Percentiles rank a stretch among this genome's conserved stretches.
phyloP scores from a whole-genome alignment of 768 basidiomycete genomes.

The Termitomyces heimii region DNA sequence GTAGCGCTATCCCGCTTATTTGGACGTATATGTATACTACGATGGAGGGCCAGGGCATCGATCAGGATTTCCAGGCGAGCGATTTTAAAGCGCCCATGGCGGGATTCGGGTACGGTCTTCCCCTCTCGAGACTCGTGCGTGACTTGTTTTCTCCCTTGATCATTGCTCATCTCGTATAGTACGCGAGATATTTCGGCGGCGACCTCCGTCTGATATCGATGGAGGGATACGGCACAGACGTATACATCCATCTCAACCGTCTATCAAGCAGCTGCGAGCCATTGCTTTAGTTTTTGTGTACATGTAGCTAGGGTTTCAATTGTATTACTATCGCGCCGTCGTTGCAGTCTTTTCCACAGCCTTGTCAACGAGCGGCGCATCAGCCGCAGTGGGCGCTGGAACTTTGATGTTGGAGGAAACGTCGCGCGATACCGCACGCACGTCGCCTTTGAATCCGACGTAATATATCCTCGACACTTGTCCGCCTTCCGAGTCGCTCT shows the following conservation, averaged over 20 bases:
- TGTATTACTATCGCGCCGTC: constrained; percentile 58
- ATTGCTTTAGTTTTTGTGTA: too few relatives aligned
- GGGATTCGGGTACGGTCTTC: constrained; percentile 92
- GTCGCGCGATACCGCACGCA: too few relatives aligned
- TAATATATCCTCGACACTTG: constrained; percentile 67
- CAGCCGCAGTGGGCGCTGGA: constrained; percentile 79
- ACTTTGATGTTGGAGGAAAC: constrained; percentile 52
- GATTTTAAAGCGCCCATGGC: constrained; percentile 99
- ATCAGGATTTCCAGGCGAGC: constrained; percentile 72
- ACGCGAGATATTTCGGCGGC: constrained; percentile 93
- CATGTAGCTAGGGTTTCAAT: too few relatives aligned
- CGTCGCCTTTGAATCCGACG: constrained; percentile 79
- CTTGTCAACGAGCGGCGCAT: constrained; percentile 60
- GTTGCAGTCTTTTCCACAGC: constrained; percentile 53
- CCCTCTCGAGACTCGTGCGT: constrained; percentile 83
- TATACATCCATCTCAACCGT: constrained; percentile 87
- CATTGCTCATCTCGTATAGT: constrained; percentile 35
- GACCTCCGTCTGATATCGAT: constrained; percentile 93
- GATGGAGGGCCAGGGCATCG: constrained; percentile 68
- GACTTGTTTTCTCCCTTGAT: constrained; percentile 1
- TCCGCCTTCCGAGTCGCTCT: constrained; percentile 73
- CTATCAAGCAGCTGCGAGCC: constrained; percentile 57
- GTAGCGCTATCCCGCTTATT: constrained; percentile 86
- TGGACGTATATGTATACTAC: constrained; percentile 99
- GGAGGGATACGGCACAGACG: constrained; percentile 97